A percentile compares a stretch with the other conserved stretches of the same genome.
These are phyloP conservation scores for Paralagenidium karlingii DNA, from an alignment of 352 stramenopile species.

Conservation along the genomic window DNA sequence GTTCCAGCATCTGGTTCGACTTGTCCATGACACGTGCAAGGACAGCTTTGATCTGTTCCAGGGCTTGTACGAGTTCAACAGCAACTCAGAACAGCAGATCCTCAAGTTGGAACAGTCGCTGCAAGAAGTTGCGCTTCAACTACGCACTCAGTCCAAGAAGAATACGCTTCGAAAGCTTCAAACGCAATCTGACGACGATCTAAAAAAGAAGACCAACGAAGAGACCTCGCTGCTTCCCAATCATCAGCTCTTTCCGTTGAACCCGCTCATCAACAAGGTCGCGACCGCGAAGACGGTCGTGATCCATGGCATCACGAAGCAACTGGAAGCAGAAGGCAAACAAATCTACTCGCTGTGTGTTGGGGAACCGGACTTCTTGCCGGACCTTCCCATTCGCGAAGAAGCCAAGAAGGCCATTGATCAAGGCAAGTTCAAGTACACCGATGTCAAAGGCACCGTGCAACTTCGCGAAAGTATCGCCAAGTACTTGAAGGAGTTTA, in stretches of 20 bases:
- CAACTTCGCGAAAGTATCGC: slow-evolving; percentile 84
- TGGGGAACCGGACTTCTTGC: slow-evolving; percentile 92
- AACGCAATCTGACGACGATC: background rate
- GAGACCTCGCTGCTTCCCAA: background rate
- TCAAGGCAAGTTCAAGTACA: slow-evolving; percentile 89
- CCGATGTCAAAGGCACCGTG: slow-evolving; percentile 86
- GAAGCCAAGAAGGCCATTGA: slow-evolving; percentile 65
- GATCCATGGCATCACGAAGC: slow-evolving; percentile 89
- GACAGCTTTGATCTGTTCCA: slow-evolving; percentile 98
- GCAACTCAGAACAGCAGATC: slow-evolving; percentile 77
- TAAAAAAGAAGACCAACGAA: background rate
- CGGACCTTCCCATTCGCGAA: slow-evolving; percentile 80
- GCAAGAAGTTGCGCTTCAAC: slow-evolving; percentile 28
- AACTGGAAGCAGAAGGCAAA: slow-evolving; percentile 89
- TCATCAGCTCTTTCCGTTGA: slow-evolving; percentile 24
- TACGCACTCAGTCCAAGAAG: slow-evolving; percentile 10
- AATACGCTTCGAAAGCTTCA: too few relatives aligned
- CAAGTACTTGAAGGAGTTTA: slow-evolving; percentile 82
- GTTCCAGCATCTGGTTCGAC: slow-evolving; percentile 93
- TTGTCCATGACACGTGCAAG: slow-evolving; percentile 95
- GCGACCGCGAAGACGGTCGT: slow-evolving; percentile 86
- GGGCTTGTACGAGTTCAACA: slow-evolving; percentile 96
- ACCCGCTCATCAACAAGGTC: slow-evolving; percentile 71
- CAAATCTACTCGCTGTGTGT: slow-evolving; percentile 89
- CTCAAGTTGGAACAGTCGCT: slow-evolving; percentile 59